Evolutionary conservation across 306 rosid genomes (phyloP).

Genomic region (Pyrus communis): DNA sequence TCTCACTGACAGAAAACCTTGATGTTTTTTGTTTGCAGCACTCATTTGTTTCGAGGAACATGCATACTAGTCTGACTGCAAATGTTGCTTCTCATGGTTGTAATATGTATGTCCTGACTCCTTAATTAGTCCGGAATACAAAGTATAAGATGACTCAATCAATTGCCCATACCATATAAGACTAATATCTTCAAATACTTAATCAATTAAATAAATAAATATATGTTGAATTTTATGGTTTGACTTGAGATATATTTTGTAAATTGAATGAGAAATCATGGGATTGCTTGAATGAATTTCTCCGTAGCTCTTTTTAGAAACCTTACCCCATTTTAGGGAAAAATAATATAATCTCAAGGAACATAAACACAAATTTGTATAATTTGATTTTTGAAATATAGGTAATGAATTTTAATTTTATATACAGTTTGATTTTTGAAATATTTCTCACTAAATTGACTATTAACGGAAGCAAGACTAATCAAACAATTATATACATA

Average conservation of each 20-base stretch:
- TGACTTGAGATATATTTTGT: background rate
- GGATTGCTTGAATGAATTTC: background rate
- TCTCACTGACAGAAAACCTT: background rate
- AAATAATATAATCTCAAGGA: too few relatives aligned
- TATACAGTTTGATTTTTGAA: too few relatives aligned
- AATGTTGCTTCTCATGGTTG: conserved; percentile 17
- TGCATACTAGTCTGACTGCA: conserved; percentile 8
- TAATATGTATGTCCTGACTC: conserved; percentile 2
- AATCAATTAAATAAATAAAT: background rate
- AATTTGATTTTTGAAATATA: too few relatives aligned
- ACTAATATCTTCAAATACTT: background rate
- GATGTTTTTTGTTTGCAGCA: conserved; percentile 5
- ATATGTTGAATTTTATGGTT: background rate
- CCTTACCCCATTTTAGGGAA: too few relatives aligned
- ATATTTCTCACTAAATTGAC: too few relatives aligned
- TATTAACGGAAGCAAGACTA: too few relatives aligned
- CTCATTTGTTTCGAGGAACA: conserved; percentile 9
- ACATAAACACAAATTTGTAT: background rate
- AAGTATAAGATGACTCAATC: background rate
- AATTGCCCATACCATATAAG: background rate
- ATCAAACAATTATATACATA: too few relatives aligned
- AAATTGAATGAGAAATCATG: background rate
- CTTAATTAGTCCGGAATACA: background rate
- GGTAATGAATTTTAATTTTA: too few relatives aligned
- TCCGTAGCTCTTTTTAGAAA: background rate